Conservation (phyloP, 306 rosid genomes). For the Argentina anserina region DNA sequence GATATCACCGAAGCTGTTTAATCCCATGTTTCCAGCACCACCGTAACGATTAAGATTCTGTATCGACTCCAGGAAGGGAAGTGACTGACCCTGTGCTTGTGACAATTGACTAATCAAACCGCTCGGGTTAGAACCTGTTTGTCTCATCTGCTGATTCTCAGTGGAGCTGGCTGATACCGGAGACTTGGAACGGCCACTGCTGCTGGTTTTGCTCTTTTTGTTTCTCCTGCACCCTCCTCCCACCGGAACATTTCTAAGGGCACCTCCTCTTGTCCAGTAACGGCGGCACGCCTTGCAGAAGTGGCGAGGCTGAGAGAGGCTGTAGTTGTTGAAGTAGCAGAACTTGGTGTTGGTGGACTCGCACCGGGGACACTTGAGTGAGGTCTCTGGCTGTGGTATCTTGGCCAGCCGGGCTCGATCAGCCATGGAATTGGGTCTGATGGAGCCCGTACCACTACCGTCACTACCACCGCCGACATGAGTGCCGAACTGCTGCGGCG, state of each 20-base stretch:
- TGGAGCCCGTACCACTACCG: constrained; percentile 28
- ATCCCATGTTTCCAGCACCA: constrained; percentile 48
- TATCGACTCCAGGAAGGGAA: constrained; percentile 61
- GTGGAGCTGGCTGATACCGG: constrained; percentile 30
- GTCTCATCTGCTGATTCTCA: constrained; percentile 25
- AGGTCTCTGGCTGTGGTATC: constrained; percentile 68
- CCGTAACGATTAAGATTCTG: constrained; percentile 57
- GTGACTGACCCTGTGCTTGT: constrained; percentile 37
- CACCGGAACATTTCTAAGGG: constrained; percentile 81
- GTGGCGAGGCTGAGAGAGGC: constrained; percentile 88
- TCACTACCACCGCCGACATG: constrained; percentile 26
- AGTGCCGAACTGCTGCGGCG: constrained; percentile 11
- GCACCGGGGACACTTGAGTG: constrained; percentile 91
- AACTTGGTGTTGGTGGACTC: constrained; percentile 87
- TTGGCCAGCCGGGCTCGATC: constrained; percentile 83
- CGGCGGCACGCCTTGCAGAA: constrained; percentile 91
- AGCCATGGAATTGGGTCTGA: constrained; percentile 77
- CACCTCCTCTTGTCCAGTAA: constrained; percentile 90
- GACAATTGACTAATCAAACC: constrained; percentile 36
- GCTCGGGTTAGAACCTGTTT: constrained; percentile 29
- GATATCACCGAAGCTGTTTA: constrained; percentile 47
- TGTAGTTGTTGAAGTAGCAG: constrained; percentile 87
- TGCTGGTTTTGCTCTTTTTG: constrained; percentile 76
- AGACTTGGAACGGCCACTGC: constrained; percentile 56
- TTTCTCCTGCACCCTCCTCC: constrained; percentile 93